Base-by-base conservation (phyloP, 495 filamentous ascomycete genomes). In the Xylaria curta region DNA sequence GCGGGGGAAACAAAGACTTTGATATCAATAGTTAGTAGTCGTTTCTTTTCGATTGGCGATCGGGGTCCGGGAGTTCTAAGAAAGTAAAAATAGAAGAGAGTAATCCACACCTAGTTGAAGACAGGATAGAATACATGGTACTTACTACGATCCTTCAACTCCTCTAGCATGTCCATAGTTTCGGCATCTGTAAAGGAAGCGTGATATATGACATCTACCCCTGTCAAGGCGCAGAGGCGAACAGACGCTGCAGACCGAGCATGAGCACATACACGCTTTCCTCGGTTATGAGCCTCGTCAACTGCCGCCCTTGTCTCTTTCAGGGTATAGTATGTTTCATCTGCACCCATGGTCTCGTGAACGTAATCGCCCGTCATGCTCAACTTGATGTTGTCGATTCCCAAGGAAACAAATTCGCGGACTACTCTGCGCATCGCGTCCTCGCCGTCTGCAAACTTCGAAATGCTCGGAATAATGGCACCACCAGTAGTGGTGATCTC, bases 181-280 rank as follows among this genome's bases (percentile, higher is more conserved):
- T 84, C 80, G 19, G 83, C 80, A 69, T 88, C 86, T 4, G 83
- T 84, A 61, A 81, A 88, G 0, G 76, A 80, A 5, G 85, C 86
- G 70, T 88, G 86, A 68, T 86, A 88, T 24, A 88, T 86, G 4
- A 87, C 83, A 67, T 88, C 85, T 4, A 88, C 85, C 0, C 85
- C 85, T 51, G 82, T 80, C 38, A 75, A 74, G 28, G 86, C 75
- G 63, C 81, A 84, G 76, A 85, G 81, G 40, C 76, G 81, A 42
- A 88, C 82, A n/a, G 82, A 82, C 47, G 87, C 85, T 15, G 81
- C 76, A 10, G 85, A 81, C 68, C 86, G 75, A 8, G 86, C 86
- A 75, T 87, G 85, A 17, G 85, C 79, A 71, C 86, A 88, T 5
- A 88, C 77, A 36, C 85, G 61, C 51, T 80, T 78, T 4, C 83